phyloP scores from a whole-genome alignment of 2,329 filamentous ascomycete species.

The Nannizziopsis arthrosporioides region DNA sequence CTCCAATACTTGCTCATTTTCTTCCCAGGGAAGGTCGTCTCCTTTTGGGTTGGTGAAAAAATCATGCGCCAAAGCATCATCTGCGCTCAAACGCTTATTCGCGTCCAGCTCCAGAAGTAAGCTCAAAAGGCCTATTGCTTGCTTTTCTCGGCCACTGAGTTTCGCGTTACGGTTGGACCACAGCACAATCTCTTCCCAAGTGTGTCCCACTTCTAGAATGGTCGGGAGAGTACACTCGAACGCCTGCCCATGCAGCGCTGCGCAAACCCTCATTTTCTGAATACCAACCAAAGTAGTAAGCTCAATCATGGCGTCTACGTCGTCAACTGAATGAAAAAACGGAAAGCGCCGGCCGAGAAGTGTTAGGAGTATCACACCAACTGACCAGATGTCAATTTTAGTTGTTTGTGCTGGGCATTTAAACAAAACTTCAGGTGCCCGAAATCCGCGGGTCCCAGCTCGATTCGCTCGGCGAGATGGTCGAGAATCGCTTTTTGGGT shows the following conservation, averaged over 20 bases:
- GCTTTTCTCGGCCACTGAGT: constrained; percentile 37
- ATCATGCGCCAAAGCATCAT: constrained; percentile 34
- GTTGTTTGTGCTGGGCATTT: constrained; percentile 94
- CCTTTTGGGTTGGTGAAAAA: constrained; percentile 34
- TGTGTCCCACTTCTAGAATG: constrained; percentile 72
- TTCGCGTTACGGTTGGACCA: constrained; percentile 78
- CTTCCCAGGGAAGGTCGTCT: constrained; percentile 17
- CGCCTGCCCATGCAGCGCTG: constrained; percentile 75
- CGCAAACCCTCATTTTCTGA: constrained; percentile 70
- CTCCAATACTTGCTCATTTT: background rate
- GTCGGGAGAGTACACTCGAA: constrained; percentile 90
- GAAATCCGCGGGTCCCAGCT: constrained; percentile 88
- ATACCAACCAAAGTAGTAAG: constrained; percentile 89
- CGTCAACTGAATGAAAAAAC: constrained; percentile 98
- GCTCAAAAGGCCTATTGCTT: constrained; percentile 34
- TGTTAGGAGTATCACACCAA: constrained; percentile 92
- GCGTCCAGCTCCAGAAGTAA: constrained; percentile 37
- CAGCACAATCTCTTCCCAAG: constrained; percentile 82
- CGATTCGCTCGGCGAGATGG: constrained; percentile 84
- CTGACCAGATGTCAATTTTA: constrained; percentile 94
- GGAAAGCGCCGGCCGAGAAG: constrained; percentile 85
- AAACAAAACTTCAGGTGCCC: constrained; percentile 88
- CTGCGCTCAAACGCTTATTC: constrained; percentile 32
- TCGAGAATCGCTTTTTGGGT: constrained; percentile 80
- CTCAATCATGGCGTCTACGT: constrained; percentile 94